Evolutionary conservation across 2,329 filamentous ascomycete genomes (phyloP).

Genomic region (Pseudohalonectria lignicola): DNA sequence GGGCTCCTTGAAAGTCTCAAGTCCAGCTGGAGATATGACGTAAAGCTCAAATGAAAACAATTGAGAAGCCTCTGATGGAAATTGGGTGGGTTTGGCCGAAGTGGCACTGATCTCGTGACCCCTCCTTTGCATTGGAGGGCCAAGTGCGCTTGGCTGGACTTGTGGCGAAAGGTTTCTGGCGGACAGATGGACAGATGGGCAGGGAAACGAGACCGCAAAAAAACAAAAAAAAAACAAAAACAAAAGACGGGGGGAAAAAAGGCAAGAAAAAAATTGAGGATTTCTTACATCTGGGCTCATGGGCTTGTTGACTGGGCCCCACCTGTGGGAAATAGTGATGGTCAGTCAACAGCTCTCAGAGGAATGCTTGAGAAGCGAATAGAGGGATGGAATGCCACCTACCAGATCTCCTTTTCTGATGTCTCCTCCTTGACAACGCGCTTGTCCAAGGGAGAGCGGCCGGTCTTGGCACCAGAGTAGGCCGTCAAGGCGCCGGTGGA

Average conservation of each 20-base stretch:
- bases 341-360: not conserved
- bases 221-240: not conserved
- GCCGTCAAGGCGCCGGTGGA: constrained; percentile 90
- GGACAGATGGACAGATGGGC: not conserved
- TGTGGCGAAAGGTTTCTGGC: no score
- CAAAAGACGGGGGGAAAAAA: no score
- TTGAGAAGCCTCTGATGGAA: no score
- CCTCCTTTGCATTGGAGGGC: no score
- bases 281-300: constrained; percentile 88
- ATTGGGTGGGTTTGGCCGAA: no score
- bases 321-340: constrained; percentile 30
- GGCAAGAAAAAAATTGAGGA: constrained; percentile 4
- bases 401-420: constrained; percentile 88
- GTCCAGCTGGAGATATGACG: no score
- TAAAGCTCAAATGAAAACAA: no score
- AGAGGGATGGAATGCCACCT: no score
- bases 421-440: constrained; percentile 85
- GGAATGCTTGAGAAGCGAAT: not conserved
- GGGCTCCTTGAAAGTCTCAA: no score
- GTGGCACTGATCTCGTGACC: no score
- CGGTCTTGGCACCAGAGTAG: constrained; percentile 97
- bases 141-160: no score
- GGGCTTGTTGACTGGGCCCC: constrained; percentile 98
- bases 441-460: constrained; percentile 94
- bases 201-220: not conserved